phyloP scores from a whole-genome alignment of 208 protist species.

The Trypanosoma congolense region DNA sequence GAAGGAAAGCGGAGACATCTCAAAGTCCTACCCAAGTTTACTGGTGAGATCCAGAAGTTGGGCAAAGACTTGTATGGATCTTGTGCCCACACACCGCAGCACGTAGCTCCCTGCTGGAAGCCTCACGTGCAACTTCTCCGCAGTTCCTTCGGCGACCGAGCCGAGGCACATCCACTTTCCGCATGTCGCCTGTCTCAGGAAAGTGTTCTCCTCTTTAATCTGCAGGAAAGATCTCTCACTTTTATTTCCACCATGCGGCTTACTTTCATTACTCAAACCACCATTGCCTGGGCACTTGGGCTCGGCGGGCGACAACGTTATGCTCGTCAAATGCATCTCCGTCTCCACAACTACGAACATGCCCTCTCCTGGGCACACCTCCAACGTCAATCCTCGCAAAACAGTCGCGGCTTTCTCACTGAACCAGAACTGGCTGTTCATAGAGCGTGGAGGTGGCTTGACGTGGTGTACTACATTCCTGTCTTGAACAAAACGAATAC shows the following conservation, averaged over 20 bases:
- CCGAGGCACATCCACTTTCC: constrained; percentile 36
- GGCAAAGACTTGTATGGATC: constrained; percentile 62
- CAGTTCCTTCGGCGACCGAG: constrained; percentile 23
- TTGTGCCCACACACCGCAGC: constrained; percentile 42
- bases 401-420: constrained; percentile 62
- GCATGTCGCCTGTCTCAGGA: not conserved
- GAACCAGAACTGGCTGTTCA: constrained; percentile 81
- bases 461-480: constrained; percentile 72
- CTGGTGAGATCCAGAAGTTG: constrained; percentile 80
- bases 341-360: constrained; percentile 61
- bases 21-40: constrained; percentile 40
- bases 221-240: constrained; percentile 13
- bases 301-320: constrained; percentile 27
- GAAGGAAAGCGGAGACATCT: not conserved
- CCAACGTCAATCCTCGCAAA: constrained; percentile 69
- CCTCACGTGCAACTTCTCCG: constrained; percentile 45
- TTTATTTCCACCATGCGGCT: not conserved
- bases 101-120: constrained; percentile 65
- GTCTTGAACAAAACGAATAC: constrained; percentile 57
- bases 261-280: too few relatives aligned
- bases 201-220: constrained; percentile 9
- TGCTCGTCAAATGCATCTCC: constrained; percentile 61
- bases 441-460: constrained; percentile 57
- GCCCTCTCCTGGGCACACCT: constrained; percentile 63
- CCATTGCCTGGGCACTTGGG: constrained; percentile 1